Base-by-base conservation (phyloP, 805 yeast species). In the Candida morakotiae region DNA sequence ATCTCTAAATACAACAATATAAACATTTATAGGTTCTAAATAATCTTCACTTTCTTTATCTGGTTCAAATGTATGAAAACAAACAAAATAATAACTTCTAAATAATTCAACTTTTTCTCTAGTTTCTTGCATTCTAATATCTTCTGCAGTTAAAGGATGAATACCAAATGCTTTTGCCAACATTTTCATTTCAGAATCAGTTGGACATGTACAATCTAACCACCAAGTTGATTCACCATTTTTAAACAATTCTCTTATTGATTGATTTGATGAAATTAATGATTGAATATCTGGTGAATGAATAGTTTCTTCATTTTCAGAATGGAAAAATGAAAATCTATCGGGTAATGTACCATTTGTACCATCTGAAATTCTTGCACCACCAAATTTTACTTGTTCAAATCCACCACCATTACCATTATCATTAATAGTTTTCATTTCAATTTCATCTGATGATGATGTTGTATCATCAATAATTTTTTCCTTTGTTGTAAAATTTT, bases 141-240 rank as follows among this genome's bases (percentile, higher is more conserved):
- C 98, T 65, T 91, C 98, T 1, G 96, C 88, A 0, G 98, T 91
- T 69, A 91, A 79, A 21, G 98, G 98, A 69, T 91, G 98, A 63
- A 91, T 87, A 8, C 96, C 96, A 60, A 91, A 91, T 0, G 97
- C 93, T 52, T 89, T 89, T 8, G 96, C 83, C 28, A 93, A 59
- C 50, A 86, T 81, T 55, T 84, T 84, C 96, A 93, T 87, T 62
- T 93, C 98, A 15, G 81, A 80, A 55, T 91, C 98, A 0, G 96
- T 87, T 5, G 98, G 98, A 53, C 95, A 83, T 28, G 79, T 69
- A 56, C 97, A 88, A 58, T 93, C 97, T 30, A 93, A 67, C 97
- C 97, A 91, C 98, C 98, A 89, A 5, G 88, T 80, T 2, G 88
- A 83, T 40, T 81, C 80, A 14, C 81, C 81, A 31, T 76, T 73